Evolutionary conservation across 1,139 yeast species (phyloP).

Genomic region (Maudiozyma humilis): DNA sequence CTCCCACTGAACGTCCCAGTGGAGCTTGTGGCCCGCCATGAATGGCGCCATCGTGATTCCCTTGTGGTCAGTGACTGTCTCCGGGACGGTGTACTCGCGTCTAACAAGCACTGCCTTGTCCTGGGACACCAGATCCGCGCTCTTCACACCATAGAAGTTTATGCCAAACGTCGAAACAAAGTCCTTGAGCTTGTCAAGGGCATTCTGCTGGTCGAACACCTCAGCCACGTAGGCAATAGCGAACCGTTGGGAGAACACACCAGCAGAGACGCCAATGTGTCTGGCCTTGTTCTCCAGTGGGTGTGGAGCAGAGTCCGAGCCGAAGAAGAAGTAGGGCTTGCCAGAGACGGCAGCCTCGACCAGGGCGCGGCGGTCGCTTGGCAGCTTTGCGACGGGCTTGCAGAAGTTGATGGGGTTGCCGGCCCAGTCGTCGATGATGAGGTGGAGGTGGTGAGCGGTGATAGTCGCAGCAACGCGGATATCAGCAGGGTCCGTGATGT

Average conservation of each 20-base stretch:
- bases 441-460: conserved; percentile 86
- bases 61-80: conserved; percentile 39
- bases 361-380: conserved; percentile 71
- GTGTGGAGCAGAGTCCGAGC: conserved; percentile 97
- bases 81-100: conserved; percentile 50
- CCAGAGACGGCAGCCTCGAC: conserved; percentile 88
- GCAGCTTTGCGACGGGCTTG: conserved; percentile 95
- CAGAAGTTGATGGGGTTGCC: conserved; percentile 92
- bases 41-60: conserved; percentile 74
- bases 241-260: conserved; percentile 84
- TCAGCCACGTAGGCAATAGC: conserved; percentile 82
- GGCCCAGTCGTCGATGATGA: conserved; percentile 93
- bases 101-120: conserved; percentile 48
- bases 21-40: conserved; percentile 66
- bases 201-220: conserved; percentile 60
- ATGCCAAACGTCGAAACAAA: conserved; percentile 75
- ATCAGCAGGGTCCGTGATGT: conserved; percentile 35
- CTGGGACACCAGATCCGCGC: conserved; percentile 35
- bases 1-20: conserved; percentile 78
- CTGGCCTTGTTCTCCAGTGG: conserved; percentile 70
- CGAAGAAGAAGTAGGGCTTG: conserved; percentile 87
- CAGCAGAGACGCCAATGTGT: conserved; percentile 88
- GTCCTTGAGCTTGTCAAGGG: conserved; percentile 54
- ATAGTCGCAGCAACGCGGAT: conserved; percentile 78
- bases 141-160: conserved; percentile 52